Base-by-base conservation (phyloP, 768 basidiomycete genomes). In the Mycena vulgaris region DNA sequence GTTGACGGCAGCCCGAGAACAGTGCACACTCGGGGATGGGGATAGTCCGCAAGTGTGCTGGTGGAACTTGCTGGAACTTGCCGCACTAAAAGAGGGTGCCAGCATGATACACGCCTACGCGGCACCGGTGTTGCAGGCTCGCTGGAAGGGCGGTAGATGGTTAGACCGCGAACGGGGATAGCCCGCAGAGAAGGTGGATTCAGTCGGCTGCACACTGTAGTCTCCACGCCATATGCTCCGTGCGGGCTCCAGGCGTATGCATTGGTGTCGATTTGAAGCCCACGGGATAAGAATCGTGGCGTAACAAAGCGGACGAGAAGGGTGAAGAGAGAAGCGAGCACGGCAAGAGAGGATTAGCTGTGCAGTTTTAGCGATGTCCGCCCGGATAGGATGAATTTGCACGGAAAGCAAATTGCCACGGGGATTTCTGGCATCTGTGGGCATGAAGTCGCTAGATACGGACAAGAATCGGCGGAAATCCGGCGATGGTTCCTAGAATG, bases 221-320 rank as follows among this genome's bases (percentile, higher is more conserved):
- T 47, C 47, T 40, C 35, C 55, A 51, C 37, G 27, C 42, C 58
- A 62, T 68, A 48, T 68, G 59, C 59, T 68, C 51, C 58, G 47
- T 56, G 63, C 37, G 60, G 42, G 7, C 40, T 48, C 45, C 45
- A 16, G n/a, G 21, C 49, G 42, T 25, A 14, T 30, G 42, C 25
- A 42, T 25, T 47, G 45, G 47, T 39, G 7, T 28, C 9, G 27
- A 47, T 31, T 27, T 40, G 19, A 68, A n/a, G 40, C 52, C 39
- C 66, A 47, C 52, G 17, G 45, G 53, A 65, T 58, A 66, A 49
- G 64, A 37, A 66, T 66, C 64, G 61, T 69, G 68, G 68, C 55
- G 61, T 58, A 57, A 56, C 53, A 49, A 48, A 63, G 10, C 39
- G 31, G 37, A 52, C 37, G 42, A 51, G 28, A 17, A 16, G 40